These are phyloP conservation scores for Aureobasidium subglaciale DNA, from an alignment of 2,329 filamentous ascomycete species.

Conservation along the genomic window DNA sequence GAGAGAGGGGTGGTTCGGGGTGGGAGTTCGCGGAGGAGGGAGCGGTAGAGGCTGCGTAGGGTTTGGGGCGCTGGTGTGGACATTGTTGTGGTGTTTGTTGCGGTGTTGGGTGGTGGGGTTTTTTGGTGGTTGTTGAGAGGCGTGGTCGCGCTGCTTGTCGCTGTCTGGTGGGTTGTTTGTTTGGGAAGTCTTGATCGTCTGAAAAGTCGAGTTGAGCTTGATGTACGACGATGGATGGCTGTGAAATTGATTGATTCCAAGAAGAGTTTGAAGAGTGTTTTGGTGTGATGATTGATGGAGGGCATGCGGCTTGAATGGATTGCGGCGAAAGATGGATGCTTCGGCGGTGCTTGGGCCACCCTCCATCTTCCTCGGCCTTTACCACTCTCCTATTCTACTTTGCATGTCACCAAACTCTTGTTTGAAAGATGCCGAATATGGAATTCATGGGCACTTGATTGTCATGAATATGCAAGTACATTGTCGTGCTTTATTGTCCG, in stretches of 20 bases:
- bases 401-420: not conserved
- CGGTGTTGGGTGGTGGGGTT: not conserved
- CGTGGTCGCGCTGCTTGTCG: not conserved
- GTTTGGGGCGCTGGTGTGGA: conserved; percentile 32
- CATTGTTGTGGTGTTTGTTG: conserved; percentile 26
- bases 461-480: not conserved
- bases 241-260: not conserved
- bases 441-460: not conserved
- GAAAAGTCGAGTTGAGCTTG: no score
- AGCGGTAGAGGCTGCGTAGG: conserved; percentile 75
- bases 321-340: conserved; percentile 6
- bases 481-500: no score
- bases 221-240: no score
- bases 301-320: not conserved
- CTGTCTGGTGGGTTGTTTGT: not conserved
- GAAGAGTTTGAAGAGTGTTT: not conserved
- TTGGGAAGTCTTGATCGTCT: no score
- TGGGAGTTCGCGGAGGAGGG: conserved; percentile 82
- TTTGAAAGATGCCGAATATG: no score
- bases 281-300: not conserved
- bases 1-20: conserved; percentile 61
- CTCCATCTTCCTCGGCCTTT: not conserved
- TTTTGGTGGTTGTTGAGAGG: not conserved
- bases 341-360: not conserved
- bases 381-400: no score